These are phyloP conservation scores for Apiospora aurea DNA, from an alignment of 2,329 filamentous ascomycete species.

Conservation along the genomic window DNA sequence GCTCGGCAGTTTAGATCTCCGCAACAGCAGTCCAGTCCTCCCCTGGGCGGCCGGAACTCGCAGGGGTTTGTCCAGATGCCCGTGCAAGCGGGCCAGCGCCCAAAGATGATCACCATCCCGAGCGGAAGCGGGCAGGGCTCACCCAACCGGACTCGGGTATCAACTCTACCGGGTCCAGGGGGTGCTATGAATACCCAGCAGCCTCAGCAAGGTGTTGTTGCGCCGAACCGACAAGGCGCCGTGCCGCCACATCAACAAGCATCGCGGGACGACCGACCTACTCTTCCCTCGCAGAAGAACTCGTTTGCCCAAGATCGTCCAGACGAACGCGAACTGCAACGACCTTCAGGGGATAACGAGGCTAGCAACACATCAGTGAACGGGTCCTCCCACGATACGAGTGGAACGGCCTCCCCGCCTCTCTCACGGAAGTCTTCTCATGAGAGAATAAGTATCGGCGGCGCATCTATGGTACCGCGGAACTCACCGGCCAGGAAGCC, in stretches of 20 bases:
- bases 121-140: not conserved
- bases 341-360: constrained; percentile 25
- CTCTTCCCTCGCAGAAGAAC: constrained; percentile 33
- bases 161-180: not conserved
- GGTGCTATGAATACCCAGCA: not conserved
- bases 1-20: constrained; percentile 7
- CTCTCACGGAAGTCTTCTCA: constrained; percentile 33
- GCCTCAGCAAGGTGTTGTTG: not conserved
- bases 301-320: constrained; percentile 32
- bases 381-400: not conserved
- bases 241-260: not conserved
- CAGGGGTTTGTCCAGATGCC: not conserved
- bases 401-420: not conserved
- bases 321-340: constrained; percentile 2
- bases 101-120: not conserved
- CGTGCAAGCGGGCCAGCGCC: not conserved
- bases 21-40: constrained; percentile 23
- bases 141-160: not conserved
- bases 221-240: not conserved
- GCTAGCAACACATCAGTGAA: not conserved
- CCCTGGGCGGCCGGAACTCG: not conserved
- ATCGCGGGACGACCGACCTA: constrained; percentile 29
- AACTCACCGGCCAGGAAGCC: constrained; percentile 40
- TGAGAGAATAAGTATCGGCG: constrained; percentile 31
- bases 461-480: constrained; percentile 29